Percentiles rank a stretch among this genome's conserved stretches.
Conservation (phyloP, 2,329 filamentous ascomycete genomes). For the Cytospora schulzeri region DNA sequence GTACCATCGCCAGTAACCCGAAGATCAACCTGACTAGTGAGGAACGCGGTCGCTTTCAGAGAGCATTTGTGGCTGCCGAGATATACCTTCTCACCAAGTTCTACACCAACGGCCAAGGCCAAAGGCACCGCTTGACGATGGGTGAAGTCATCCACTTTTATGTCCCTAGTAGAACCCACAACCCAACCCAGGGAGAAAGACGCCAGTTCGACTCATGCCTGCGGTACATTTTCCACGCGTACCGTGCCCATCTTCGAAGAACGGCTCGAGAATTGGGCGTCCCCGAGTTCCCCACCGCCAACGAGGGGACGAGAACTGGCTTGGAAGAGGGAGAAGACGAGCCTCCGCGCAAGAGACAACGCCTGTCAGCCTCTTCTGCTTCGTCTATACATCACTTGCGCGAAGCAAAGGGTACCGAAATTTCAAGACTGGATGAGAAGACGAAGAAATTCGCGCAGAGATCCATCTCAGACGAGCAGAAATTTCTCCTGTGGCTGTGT, state of each 20-base stretch:
- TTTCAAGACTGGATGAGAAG: background rate
- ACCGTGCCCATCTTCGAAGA: background rate
- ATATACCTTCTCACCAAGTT: constrained; percentile 9
- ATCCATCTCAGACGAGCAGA: background rate
- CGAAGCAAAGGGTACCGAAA: background rate
- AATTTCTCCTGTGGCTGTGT: constrained; percentile 11
- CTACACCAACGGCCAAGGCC: background rate
- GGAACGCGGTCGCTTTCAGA: background rate
- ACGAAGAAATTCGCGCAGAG: background rate
- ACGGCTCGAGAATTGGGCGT: background rate
- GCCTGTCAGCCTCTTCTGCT: background rate
- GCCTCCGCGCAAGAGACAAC: background rate
- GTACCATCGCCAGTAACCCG: background rate
- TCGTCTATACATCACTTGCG: background rate
- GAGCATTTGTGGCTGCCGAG: background rate
- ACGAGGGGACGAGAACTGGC: background rate
- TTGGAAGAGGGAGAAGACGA: background rate
- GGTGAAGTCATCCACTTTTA: background rate
- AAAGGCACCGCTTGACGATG: constrained; percentile 1
- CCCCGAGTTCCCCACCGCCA: background rate
- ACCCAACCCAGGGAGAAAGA: background rate
- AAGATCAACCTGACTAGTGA: background rate
- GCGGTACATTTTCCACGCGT: constrained; percentile 12
- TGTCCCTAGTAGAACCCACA: background rate
- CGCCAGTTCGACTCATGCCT: background rate